phyloP scores from a whole-genome alignment of 345 rosid genomes.

The Angophora floribunda region DNA sequence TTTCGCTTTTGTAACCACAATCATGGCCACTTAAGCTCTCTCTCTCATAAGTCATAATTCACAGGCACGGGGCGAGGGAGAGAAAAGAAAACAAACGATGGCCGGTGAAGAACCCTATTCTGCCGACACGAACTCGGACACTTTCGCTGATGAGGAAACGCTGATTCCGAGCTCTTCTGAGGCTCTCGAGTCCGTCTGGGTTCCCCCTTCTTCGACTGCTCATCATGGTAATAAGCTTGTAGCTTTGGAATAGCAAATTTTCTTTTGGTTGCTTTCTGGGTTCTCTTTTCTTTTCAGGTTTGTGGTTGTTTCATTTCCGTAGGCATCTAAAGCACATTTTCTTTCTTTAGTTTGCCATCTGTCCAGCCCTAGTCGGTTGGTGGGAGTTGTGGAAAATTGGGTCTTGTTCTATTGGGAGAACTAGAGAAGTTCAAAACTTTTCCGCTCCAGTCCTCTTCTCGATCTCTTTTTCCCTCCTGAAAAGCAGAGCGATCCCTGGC shows the following conservation, averaged over 20 bases:
- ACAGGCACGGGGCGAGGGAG: neutral
- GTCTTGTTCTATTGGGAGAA: neutral
- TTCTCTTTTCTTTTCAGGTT: neutral
- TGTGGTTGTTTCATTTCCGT: neutral
- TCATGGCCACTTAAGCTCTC: neutral
- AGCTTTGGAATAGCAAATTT: neutral
- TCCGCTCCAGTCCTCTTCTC: neutral
- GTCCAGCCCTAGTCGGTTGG: neutral
- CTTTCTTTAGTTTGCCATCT: neutral
- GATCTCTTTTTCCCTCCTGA: neutral
- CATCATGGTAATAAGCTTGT: conserved; percentile 16
- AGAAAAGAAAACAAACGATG: conserved; percentile 2
- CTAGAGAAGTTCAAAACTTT: neutral
- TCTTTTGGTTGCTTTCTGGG: neutral
- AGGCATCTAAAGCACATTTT: neutral
- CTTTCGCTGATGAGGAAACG: conserved; percentile 13
- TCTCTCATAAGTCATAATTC: neutral
- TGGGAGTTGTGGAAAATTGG: neutral
- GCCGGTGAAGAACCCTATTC: conserved; percentile 5
- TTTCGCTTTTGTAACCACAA: neutral
- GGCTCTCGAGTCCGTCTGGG: conserved; percentile 25
- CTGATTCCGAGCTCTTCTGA: conserved; percentile 16
- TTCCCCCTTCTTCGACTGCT: conserved; percentile 14
- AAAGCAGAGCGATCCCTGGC: neutral
- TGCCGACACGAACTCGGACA: conserved; percentile 5